phyloP scores from a whole-genome alignment of 768 basidiomycete genomes.

The Candolleomyces eurysporus region DNA sequence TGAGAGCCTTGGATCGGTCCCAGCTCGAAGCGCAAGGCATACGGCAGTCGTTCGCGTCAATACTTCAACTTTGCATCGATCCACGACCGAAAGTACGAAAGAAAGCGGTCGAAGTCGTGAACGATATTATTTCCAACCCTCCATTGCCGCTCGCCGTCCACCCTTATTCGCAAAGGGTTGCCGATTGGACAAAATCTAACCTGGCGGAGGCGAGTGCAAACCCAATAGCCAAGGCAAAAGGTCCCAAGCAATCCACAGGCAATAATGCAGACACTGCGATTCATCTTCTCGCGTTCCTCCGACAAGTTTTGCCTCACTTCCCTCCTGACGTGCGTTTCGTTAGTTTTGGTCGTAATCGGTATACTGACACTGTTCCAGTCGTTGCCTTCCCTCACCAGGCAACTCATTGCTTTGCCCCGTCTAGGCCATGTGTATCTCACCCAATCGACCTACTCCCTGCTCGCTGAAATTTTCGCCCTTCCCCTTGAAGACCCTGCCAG shows the following conservation, averaged over 20 bases:
- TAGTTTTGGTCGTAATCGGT: constrained; percentile 6
- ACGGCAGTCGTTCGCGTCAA: constrained; percentile 81
- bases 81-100: constrained; percentile 92
- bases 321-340: constrained; percentile 61
- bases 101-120: constrained; percentile 83
- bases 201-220: constrained; percentile 65
- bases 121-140: constrained; percentile 71
- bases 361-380: constrained; percentile 42
- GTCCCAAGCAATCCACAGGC: constrained; percentile 48
- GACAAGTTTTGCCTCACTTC: constrained; percentile 58
- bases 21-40: constrained; percentile 67
- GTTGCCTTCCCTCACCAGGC: constrained; percentile 63
- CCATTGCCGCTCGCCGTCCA: constrained; percentile 76
- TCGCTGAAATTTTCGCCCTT: constrained; percentile 74
- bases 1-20: constrained; percentile 67
- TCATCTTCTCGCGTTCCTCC: constrained; percentile 72
- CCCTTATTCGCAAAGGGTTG: constrained; percentile 81
- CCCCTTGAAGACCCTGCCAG: constrained; percentile 49
- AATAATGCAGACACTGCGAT: constrained; percentile 71
- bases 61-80: constrained; percentile 83
- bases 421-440: constrained; percentile 88
- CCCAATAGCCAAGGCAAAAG: constrained; percentile 59
- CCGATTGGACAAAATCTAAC: constrained; percentile 72
- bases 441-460: constrained; percentile 80
- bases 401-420: constrained; percentile 80